phyloP scores from a whole-genome alignment of 2,329 filamentous ascomycete species.

The Colletotrichum liaoningense region DNA sequence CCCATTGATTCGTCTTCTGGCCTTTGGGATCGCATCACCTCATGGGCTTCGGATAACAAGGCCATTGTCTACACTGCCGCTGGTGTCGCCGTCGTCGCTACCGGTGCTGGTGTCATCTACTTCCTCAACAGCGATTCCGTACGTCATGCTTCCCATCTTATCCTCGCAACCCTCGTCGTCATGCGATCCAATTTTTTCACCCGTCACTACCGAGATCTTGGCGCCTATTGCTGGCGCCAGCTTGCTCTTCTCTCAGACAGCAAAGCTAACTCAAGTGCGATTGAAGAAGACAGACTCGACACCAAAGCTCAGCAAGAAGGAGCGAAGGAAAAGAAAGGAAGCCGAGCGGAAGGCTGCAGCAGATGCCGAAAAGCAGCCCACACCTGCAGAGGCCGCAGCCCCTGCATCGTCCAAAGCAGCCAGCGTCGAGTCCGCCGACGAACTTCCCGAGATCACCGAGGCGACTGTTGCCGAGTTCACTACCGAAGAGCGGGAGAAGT shows the following conservation, averaged over 20 bases:
- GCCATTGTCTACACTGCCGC: constrained; percentile 95
- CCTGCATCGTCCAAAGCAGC: constrained; percentile 60
- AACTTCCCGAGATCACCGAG: constrained; percentile 76
- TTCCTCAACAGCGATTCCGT: constrained; percentile 78
- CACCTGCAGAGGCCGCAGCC: constrained; percentile 41
- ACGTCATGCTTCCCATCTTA: constrained; percentile 43
- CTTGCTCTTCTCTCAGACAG: not conserved
- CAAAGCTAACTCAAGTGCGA: constrained; percentile 32
- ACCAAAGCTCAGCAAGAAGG: constrained; percentile 89
- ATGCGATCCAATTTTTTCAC: constrained; percentile 22
- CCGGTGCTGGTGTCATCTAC: constrained; percentile 91
- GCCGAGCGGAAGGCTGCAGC: constrained; percentile 69
- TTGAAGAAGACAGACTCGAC: constrained; percentile 52
- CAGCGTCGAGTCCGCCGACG: constrained; percentile 69
- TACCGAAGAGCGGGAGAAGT: constrained; percentile 81
- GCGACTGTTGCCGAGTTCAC: constrained; percentile 62
- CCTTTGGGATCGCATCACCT: constrained; percentile 89
- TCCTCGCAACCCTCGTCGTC: constrained; percentile 7
- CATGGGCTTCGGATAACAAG: constrained; percentile 96
- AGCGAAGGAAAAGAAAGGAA: constrained; percentile 89
- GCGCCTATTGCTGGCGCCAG: not conserved
- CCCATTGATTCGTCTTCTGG: constrained; percentile 71
- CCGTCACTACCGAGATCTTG: constrained; percentile 19
- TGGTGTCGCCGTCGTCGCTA: constrained; percentile 91
- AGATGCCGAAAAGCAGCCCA: constrained; percentile 51